Percentiles rank a stretch among this genome's conserved stretches.
phyloP scores from a whole-genome alignment of 768 basidiomycete species.

The Inosperma sp. region DNA sequence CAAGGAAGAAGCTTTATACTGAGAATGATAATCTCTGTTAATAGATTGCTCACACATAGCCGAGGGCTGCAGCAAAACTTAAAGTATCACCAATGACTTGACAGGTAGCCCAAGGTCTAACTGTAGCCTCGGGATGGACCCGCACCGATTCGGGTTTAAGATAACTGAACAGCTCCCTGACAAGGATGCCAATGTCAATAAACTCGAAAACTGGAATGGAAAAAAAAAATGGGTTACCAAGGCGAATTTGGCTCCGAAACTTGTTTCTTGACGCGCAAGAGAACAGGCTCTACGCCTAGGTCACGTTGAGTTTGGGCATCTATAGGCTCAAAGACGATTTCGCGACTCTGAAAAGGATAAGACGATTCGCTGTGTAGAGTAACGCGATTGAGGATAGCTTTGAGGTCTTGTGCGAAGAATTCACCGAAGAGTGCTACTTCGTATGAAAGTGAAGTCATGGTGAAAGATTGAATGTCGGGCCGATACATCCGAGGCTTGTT shows the following conservation, averaged over 20 bases:
- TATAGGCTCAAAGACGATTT: constrained; percentile 77
- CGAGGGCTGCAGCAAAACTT: constrained; percentile 75
- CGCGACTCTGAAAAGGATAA: constrained; percentile 64
- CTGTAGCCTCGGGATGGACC: constrained; percentile 81
- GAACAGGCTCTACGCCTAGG: constrained; percentile 55
- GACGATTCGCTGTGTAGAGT: constrained; percentile 80
- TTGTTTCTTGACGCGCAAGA: constrained; percentile 74
- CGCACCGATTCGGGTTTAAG: constrained; percentile 81
- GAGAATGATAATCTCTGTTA: neutral
- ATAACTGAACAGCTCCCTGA: constrained; percentile 74
- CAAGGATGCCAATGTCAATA: constrained; percentile 3
- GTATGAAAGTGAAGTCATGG: constrained; percentile 59
- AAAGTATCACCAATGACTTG: constrained; percentile 76
- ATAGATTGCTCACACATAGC: constrained; percentile 53
- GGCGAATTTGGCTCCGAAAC: constrained; percentile 55
- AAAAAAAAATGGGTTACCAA: constrained; percentile 44
- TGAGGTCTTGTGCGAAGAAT: constrained; percentile 73
- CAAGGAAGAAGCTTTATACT: neutral
- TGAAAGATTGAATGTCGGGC: neutral
- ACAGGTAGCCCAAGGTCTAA: constrained; percentile 78
- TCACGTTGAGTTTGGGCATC: constrained; percentile 64
- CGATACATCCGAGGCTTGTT: neutral
- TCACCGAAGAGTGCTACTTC: constrained; percentile 82
- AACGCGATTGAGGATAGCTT: constrained; percentile 73
- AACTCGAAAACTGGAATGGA: neutral